Evolutionary conservation across 495 filamentous ascomycete species (phyloP).

Genomic region (Penicillium cosmopolitanum): DNA sequence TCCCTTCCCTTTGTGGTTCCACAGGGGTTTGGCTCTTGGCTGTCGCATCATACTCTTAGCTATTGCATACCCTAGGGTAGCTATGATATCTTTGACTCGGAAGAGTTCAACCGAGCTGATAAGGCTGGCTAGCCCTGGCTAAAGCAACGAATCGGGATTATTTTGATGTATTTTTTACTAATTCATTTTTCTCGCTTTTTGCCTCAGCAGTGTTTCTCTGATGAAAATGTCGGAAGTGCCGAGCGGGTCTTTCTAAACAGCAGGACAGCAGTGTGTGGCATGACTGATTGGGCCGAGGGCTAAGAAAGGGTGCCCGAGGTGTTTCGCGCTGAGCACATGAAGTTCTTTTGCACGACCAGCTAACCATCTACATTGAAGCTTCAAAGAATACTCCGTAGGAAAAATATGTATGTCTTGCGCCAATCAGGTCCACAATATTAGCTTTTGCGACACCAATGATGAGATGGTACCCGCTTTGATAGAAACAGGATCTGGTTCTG

Average conservation of each 20-base stretch:
- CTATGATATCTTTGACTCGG: conserved; percentile 11
- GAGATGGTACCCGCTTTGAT: conserved; percentile 13
- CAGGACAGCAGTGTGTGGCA: not conserved
- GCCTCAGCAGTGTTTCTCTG: not conserved
- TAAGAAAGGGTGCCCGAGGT: not conserved
- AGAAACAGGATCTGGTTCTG: conserved; percentile 22
- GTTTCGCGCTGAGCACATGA: not conserved
- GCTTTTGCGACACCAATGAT: conserved; percentile 19
- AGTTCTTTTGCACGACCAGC: not conserved
- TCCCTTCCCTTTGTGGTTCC: not conserved
- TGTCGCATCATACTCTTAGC: not conserved
- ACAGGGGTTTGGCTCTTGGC: conserved; percentile 3
- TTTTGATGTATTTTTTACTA: not conserved
- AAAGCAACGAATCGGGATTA: not conserved
- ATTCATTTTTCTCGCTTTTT: not conserved
- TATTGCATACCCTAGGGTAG: not conserved
- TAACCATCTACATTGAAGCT: not conserved
- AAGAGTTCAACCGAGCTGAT: conserved; percentile 14
- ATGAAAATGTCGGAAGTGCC: not conserved
- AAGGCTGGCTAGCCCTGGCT: conserved; percentile 10
- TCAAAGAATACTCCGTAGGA: not conserved
- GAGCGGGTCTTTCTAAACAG: not conserved
- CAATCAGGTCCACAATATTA: conserved; percentile 6
- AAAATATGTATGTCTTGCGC: not conserved
- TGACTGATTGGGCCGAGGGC: not conserved